A percentile compares a stretch with the other conserved stretches of the same genome.
Evolutionary conservation across 2,329 filamentous ascomycete species (phyloP).

Genomic region (Paraphaeosphaeria minitans): DNA sequence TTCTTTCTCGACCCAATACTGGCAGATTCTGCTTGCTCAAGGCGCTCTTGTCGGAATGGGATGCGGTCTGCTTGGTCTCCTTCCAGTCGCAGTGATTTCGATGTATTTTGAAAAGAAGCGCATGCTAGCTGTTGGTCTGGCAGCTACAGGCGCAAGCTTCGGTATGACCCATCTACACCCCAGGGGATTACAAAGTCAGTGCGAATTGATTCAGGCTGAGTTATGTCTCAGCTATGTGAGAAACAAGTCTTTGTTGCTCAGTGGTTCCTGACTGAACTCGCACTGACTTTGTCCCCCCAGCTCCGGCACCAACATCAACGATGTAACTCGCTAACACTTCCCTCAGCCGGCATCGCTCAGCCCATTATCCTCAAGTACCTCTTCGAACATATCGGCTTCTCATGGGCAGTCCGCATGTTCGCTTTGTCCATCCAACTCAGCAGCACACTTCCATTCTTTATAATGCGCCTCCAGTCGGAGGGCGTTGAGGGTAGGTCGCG

Average conservation of each 20-base stretch:
- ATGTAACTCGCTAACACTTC: not conserved
- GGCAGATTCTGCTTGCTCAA: too few relatives aligned
- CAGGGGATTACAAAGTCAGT: too few relatives aligned
- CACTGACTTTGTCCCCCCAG: too few relatives aligned
- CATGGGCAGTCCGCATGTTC: conserved; percentile 33
- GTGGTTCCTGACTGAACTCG: too few relatives aligned
- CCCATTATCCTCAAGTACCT: conserved; percentile 37
- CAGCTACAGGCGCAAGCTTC: conserved; percentile 38
- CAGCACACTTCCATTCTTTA: conserved; percentile 16
- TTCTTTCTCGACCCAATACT: conserved; percentile 17
- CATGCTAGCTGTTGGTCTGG: conserved; percentile 40
- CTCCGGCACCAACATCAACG: not conserved
- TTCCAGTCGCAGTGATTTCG: too few relatives aligned
- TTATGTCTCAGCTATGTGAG: too few relatives aligned
- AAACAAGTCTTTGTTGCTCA: too few relatives aligned
- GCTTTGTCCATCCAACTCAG: conserved; percentile 20
- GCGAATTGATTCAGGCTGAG: too few relatives aligned
- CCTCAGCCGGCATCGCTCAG: conserved; percentile 42
- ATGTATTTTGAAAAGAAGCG: conserved; percentile 43
- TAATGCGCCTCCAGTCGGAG: conserved; percentile 23
- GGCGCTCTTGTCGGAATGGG: too few relatives aligned
- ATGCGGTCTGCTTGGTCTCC: too few relatives aligned
- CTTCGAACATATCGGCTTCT: conserved; percentile 37
- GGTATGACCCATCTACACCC: too few relatives aligned
- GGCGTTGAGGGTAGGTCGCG: conserved; percentile 20